Evolutionary conservation across 2,329 filamentous ascomycete genomes (phyloP), one percentile per base, ranked within the genome.

Genomic region (Ophiocordyceps camponoti-rufipedis): DNA sequence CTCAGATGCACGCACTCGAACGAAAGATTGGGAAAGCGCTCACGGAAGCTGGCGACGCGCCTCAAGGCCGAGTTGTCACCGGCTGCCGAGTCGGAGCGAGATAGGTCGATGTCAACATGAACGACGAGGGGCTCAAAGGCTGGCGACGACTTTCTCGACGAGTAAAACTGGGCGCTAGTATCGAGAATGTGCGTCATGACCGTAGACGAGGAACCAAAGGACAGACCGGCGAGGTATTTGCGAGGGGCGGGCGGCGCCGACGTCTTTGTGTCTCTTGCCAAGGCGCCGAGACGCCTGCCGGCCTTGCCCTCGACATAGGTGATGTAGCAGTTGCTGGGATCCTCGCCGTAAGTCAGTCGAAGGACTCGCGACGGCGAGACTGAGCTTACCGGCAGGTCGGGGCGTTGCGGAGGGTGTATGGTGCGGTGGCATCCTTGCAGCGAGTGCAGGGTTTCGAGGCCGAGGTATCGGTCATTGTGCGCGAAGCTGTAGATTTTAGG

Each of bases 201-300:
- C 13, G 82, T 71, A 0, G 89, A 96, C 1, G 84, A 91, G 1
- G 82, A 68, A 1, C 91, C 89, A 54, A 86, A 80, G 0, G 88
- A 94, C 2, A 95, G 66, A 6, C 87, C 85, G 18, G 94, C 66
- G 16, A 94, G 66, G 43, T 94, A 74, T 45, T 57, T 56, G 39
- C 58, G 59, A 11, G 58, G 54, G 51, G 55, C 57, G 49, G 55
- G 59, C 47, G 59, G 56, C 45, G 56, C 51, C 42, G 57, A 54
- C 49, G 55, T 50, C 46, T 64, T 62, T 44, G 63, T 69, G 46
- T 74, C 70, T 40, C 66, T 67, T 55, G 68, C 70, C 7, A 76
- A 61, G 18, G 63, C 61, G 50, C 67, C 68, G 28, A 78, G 63
- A 18, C 87, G 83, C 62, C 89, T 89, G 53, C 85, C 73, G 49